phyloP scores from a whole-genome alignment of 1,139 yeast species.

The Blastobotrys petasosporus region DNA sequence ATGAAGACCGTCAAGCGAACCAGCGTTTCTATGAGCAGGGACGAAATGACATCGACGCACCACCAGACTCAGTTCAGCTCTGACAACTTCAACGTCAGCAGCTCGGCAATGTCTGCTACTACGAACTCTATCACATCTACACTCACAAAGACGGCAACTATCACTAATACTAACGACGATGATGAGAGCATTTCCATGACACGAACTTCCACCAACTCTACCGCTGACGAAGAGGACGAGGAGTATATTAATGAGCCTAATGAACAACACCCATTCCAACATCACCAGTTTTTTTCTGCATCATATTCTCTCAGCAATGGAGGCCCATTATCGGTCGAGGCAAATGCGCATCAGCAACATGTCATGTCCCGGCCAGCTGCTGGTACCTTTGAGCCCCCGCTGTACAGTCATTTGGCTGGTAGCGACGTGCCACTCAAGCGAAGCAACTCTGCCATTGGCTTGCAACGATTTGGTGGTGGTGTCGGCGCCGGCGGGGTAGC shows the following conservation, averaged over 20 bases:
- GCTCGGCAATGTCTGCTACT: not conserved
- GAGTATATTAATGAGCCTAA: no score
- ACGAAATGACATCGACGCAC: not conserved
- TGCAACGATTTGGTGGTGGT: conserved; percentile 26
- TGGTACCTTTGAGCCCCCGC: no score
- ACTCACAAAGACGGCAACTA: conserved; percentile 14
- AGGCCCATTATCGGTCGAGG: no score
- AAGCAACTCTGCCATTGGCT: conserved; percentile 35
- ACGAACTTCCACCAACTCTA: conserved; percentile 1
- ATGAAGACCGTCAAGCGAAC: conserved; percentile 24
- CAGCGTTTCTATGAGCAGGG: not conserved
- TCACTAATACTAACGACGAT: conserved; percentile 5
- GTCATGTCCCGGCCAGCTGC: no score
- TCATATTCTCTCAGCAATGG: no score
- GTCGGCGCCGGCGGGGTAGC: not conserved
- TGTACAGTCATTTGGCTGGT: no score
- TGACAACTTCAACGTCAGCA: no score
- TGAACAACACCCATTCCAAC: no score
- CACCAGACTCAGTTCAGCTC: not conserved
- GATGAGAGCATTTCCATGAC: conserved; percentile 4
- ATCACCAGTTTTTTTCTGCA: no score
- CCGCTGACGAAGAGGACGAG: no score
- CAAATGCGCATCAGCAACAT: no score
- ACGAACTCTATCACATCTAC: not conserved
- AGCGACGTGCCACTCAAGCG: conserved; percentile 27